These are phyloP conservation scores for Pythium dissotocum DNA, from an alignment of 352 stramenopile genomes.

Conservation along the genomic window DNA sequence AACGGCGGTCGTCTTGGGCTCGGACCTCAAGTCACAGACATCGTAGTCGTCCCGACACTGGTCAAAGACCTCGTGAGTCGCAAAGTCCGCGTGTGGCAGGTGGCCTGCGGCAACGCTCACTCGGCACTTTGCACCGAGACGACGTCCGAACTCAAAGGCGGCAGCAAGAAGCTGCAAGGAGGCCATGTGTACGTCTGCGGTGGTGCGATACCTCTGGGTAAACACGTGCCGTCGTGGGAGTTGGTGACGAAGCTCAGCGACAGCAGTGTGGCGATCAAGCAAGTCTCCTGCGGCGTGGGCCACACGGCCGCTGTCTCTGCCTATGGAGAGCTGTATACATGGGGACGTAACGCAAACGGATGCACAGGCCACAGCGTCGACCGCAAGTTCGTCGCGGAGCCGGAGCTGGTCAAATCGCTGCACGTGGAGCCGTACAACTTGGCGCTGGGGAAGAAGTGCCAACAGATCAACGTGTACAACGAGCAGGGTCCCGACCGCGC, in stretches of 20 bases:
- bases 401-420: slow-evolving; percentile 73
- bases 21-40: slow-evolving; percentile 60
- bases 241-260: slow-evolving; percentile 51
- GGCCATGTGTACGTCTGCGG: slow-evolving; percentile 90
- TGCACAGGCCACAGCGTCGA: slow-evolving; percentile 84
- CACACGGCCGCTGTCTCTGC: slow-evolving; percentile 91
- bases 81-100: slow-evolving; percentile 76
- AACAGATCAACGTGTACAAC: slow-evolving; percentile 92
- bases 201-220: slow-evolving; percentile 77
- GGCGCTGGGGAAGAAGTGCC: slow-evolving; percentile 66
- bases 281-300: slow-evolving; percentile 85
- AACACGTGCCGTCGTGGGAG: slow-evolving; percentile 76
- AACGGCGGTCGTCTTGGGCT: slow-evolving; percentile 92
- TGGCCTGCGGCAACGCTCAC: slow-evolving; percentile 72
- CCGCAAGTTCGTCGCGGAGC: slow-evolving; percentile 71
- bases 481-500: slow-evolving; percentile 77
- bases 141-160: slow-evolving; percentile 50
- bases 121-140: slow-evolving; percentile 84
- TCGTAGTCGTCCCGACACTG: slow-evolving; percentile 72
- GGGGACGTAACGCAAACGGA: slow-evolving; percentile 88
- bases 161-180: slow-evolving; percentile 65
- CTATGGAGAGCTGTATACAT: slow-evolving; percentile 91
- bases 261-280: slow-evolving; percentile 41
- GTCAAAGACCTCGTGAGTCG: slow-evolving; percentile 70
- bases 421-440: slow-evolving; percentile 91